These are phyloP conservation scores for Phytopythium kandeliae DNA, from an alignment of 352 stramenopile genomes.

Conservation along the genomic window DNA sequence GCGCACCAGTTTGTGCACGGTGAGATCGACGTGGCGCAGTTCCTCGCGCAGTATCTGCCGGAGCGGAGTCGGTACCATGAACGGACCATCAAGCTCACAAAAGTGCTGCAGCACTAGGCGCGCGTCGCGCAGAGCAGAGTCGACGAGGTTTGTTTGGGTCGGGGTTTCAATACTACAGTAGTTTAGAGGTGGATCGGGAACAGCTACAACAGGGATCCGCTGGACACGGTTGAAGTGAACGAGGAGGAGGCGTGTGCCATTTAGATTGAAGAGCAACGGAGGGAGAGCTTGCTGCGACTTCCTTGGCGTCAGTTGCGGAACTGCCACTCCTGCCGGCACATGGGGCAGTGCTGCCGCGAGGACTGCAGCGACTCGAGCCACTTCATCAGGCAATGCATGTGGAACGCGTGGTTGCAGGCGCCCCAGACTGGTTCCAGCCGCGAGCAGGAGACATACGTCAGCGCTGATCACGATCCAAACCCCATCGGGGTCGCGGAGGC, in stretches of 20 bases:
- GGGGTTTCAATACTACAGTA: slow-evolving; percentile 6
- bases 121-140: not conserved
- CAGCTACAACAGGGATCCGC: not conserved
- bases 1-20: slow-evolving; percentile 68
- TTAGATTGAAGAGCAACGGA: not conserved
- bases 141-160: not conserved
- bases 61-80: slow-evolving; percentile 72
- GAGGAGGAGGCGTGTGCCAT: not conserved
- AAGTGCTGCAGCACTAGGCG: slow-evolving; percentile 53
- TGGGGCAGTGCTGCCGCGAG: slow-evolving; percentile 78
- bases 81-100: slow-evolving; percentile 67
- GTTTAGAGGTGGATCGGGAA: not conserved
- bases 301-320: slow-evolving; percentile 50
- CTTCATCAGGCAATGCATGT: slow-evolving; percentile 94
- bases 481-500: slow-evolving; percentile 1
- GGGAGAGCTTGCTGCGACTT: not conserved
- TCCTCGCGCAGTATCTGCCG: slow-evolving; percentile 58
- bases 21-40: slow-evolving; percentile 60
- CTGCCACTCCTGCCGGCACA: slow-evolving; percentile 87
- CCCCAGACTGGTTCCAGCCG: slow-evolving; percentile 61
- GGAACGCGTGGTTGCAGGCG: slow-evolving; percentile 88
- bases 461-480: not conserved
- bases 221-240: no score
- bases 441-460: no score
- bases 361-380: slow-evolving; percentile 86